Conservation (phyloP, 2,329 filamentous ascomycete genomes). For the Fusarium marasasianum region DNA sequence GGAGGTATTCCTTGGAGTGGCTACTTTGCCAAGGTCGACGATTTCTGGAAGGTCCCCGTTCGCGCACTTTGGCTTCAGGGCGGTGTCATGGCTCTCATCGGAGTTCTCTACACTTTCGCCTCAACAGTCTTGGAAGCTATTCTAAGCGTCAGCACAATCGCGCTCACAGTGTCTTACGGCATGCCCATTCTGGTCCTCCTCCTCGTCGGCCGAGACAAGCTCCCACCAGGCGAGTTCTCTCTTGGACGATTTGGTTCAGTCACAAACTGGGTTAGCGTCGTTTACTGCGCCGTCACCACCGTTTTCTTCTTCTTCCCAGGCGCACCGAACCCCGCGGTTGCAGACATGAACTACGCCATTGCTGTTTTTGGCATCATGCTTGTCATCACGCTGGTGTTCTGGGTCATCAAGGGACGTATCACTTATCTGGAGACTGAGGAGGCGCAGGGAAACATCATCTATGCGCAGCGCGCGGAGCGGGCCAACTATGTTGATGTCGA, state of each 20-base stretch:
- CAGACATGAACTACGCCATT: constrained; percentile 68
- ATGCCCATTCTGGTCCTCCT: constrained; percentile 61
- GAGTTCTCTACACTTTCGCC: constrained; percentile 65
- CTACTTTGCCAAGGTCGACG: constrained; percentile 56
- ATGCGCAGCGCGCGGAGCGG: constrained; percentile 27
- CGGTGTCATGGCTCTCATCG: constrained; percentile 53
- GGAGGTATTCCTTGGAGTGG: constrained; percentile 57
- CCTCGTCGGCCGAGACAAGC: constrained; percentile 60
- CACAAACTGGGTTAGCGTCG: constrained; percentile 59
- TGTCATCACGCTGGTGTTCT: constrained; percentile 59
- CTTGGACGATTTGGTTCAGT: constrained; percentile 56
- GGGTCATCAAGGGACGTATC: constrained; percentile 57
- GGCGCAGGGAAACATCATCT: constrained; percentile 39
- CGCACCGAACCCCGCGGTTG: constrained; percentile 53
- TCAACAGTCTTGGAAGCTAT: constrained; percentile 63
- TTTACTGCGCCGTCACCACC: constrained; percentile 62
- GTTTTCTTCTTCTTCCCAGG: constrained; percentile 66
- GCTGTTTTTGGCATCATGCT: constrained; percentile 66
- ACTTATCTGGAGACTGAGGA: constrained; percentile 47
- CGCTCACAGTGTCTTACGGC: constrained; percentile 60
- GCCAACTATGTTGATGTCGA: constrained; percentile 22
- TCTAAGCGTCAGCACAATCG: constrained; percentile 65
- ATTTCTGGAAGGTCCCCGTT: constrained; percentile 61
- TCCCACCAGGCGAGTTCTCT: constrained; percentile 57
- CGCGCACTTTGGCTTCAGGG: constrained; percentile 64